Percentiles rank a stretch among this genome's conserved stretches.
phyloP scores from a whole-genome alignment of 257 asterid genomes.

The Primulina tabacum region DNA sequence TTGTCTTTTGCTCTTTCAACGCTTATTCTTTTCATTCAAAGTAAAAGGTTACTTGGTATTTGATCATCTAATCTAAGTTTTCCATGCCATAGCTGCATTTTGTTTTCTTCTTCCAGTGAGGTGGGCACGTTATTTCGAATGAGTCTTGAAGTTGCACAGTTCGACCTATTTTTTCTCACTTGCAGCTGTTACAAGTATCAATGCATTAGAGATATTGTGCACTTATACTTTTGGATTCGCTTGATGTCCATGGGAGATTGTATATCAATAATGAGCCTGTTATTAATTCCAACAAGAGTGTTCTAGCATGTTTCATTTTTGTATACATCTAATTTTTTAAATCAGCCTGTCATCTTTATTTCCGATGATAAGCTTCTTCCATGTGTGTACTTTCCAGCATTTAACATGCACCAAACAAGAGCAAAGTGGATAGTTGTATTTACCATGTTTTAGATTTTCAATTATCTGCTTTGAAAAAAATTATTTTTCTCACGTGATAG shows the following conservation, averaged over 20 bases:
- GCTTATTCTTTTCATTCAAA: slow-evolving; percentile 7
- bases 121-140: slow-evolving; percentile 3
- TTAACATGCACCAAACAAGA: slow-evolving; percentile 2
- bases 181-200: neutral
- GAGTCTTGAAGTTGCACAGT: neutral
- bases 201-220: neutral
- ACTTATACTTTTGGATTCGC: neutral
- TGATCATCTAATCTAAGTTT: slow-evolving; percentile 1
- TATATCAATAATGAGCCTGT: slow-evolving; percentile 5
- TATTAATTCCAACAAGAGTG: slow-evolving; percentile 16
- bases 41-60: neutral
- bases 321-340: neutral
- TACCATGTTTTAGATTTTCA: neutral
- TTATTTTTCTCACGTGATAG: neutral
- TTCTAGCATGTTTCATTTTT: neutral
- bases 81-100: slow-evolving; percentile 8
- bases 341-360: slow-evolving; percentile 13
- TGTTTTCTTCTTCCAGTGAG: slow-evolving; percentile 9
- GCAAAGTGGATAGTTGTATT: slow-evolving; percentile 12
- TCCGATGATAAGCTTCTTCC: neutral
- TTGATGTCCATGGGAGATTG: neutral
- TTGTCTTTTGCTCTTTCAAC: slow-evolving; percentile 21
- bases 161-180: neutral
- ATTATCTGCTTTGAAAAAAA: neutral
- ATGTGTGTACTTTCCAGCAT: slow-evolving; percentile 3